Evolutionary conservation across 495 filamentous ascomycete species (phyloP).

Genomic region (Trichoderma parareesei): DNA sequence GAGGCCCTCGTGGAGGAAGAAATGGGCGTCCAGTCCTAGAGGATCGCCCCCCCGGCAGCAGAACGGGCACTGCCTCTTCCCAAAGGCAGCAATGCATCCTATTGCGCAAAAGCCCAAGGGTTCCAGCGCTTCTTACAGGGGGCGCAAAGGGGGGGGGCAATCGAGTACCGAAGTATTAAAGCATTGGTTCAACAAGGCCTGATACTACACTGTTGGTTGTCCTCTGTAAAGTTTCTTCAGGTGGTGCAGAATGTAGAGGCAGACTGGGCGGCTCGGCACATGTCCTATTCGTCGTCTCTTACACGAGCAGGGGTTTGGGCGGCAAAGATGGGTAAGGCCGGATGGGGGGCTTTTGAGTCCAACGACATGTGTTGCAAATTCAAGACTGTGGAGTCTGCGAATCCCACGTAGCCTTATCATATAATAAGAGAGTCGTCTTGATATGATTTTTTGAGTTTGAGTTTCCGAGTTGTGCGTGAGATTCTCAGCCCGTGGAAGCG

Average conservation of each 20-base stretch:
- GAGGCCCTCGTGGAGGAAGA: not conserved
- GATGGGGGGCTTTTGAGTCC: not conserved
- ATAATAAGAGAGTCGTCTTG: too few species aligned
- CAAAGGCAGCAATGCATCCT: not conserved
- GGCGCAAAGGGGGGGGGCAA: not conserved
- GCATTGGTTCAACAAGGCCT: not conserved
- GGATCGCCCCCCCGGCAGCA: not conserved
- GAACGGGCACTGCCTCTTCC: not conserved
- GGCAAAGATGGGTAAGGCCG: not conserved
- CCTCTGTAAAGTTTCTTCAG: not conserved
- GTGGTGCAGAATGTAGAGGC: not conserved
- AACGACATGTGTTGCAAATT: not conserved
- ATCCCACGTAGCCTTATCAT: not conserved
- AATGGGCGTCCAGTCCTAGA: not conserved
- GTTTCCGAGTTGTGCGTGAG: not conserved
- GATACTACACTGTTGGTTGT: not conserved
- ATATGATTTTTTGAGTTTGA: too few species aligned
- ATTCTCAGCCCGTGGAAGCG: not conserved
- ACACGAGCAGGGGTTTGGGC: not conserved
- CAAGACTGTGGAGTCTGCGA: not conserved
- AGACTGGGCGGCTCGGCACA: not conserved
- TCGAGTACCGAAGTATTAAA: not conserved
- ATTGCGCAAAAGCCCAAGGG: not conserved
- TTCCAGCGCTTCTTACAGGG: not conserved
- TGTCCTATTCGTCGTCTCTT: not conserved